Evolutionary conservation across 2,329 filamentous ascomycete genomes (phyloP), one percentile per base, ranked within the genome.

Genomic region (Pseudogymnoascus sp.): DNA sequence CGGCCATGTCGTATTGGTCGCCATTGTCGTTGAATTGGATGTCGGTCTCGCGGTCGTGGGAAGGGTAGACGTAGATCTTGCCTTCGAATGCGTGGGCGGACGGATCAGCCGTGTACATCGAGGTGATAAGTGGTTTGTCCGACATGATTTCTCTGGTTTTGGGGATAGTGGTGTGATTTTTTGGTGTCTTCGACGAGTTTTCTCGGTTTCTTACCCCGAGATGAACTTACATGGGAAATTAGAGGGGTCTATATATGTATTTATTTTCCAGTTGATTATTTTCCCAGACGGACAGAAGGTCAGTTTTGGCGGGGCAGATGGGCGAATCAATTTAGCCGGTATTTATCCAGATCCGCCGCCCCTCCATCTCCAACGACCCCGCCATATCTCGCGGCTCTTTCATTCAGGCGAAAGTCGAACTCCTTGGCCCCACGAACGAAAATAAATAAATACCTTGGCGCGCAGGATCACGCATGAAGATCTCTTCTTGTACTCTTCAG

Each of bases 21-120:
- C 89, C 89, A 81, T 91, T 91, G 80, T 92, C 89, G 78, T 93
- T 92, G 79, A 89, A 87, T 64, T 82, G 64, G 74, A 91, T 89
- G 74, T 86, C 82, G 4, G 88, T 90, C 74, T 90, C 87, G 68
- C 88, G 84, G 75, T 93, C 89, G 76, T 93, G 89, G 21, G 89
- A 92, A 18, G 89, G 89, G 78, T 92, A 93, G 76, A 93, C 84
- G 79, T 91, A 93, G 65, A 93, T 76, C 67, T 82, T 86, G 74
- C 82, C 83, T 66, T 91, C 85, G 78, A 92, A 93, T 72, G 90
- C 89, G 75, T 92, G 89, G 11, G 89, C 89, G 5, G 89, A 91
- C 14, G 89, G 89, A 75, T 93, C 89, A 18, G 89, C 89, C 11
- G 89, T 92, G 81, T 88, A 93, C 71, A 91, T 78, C 75, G 89